A percentile compares a stretch with the other conserved stretches of the same genome.
Evolutionary conservation across 495 filamentous ascomycete genomes (phyloP).

Genomic region (Penicillium subrubescens): DNA sequence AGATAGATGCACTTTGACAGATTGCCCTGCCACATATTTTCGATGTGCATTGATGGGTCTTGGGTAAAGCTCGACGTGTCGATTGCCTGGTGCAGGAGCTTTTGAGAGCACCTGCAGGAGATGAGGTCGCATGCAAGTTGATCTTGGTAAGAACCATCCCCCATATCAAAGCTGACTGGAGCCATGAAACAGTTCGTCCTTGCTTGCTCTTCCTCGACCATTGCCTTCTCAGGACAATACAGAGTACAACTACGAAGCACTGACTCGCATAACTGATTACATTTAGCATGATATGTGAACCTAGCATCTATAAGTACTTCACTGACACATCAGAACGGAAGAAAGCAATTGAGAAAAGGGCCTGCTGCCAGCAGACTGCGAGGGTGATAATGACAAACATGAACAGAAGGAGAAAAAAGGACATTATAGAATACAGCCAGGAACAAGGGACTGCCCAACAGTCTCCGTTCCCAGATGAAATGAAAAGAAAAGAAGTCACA

Average conservation of each 20-base stretch:
- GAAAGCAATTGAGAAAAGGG: slow-evolving; percentile 21
- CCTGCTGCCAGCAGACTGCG: slow-evolving; percentile 28
- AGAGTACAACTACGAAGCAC: neutral
- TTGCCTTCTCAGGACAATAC: neutral
- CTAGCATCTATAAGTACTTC: slow-evolving; percentile 26
- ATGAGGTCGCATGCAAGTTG: slow-evolving; percentile 5
- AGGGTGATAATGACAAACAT: slow-evolving; percentile 36
- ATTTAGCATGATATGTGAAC: slow-evolving; percentile 26
- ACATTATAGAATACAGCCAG: slow-evolving; percentile 38
- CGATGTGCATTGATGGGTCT: neutral
- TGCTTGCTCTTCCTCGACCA: slow-evolving; percentile 10
- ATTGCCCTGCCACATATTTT: neutral
- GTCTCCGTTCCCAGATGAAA: slow-evolving; percentile 18
- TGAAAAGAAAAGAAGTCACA: slow-evolving; percentile 14
- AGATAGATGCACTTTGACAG: neutral
- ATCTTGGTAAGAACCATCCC: neutral
- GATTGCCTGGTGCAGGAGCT: neutral
- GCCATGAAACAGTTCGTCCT: slow-evolving; percentile 7
- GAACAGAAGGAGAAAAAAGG: slow-evolving; percentile 28
- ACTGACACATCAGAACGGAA: slow-evolving; percentile 24
- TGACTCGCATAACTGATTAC: slow-evolving; percentile 25
- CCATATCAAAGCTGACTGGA: slow-evolving; percentile 6
- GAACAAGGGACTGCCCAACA: slow-evolving; percentile 16
- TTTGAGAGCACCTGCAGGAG: slow-evolving; percentile 1
- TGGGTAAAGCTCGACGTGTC: neutral